Percentiles rank a stretch among this genome's conserved stretches.
Evolutionary conservation across 805 yeast species (phyloP).

Genomic region (Yamadazyma kitorensis): DNA sequence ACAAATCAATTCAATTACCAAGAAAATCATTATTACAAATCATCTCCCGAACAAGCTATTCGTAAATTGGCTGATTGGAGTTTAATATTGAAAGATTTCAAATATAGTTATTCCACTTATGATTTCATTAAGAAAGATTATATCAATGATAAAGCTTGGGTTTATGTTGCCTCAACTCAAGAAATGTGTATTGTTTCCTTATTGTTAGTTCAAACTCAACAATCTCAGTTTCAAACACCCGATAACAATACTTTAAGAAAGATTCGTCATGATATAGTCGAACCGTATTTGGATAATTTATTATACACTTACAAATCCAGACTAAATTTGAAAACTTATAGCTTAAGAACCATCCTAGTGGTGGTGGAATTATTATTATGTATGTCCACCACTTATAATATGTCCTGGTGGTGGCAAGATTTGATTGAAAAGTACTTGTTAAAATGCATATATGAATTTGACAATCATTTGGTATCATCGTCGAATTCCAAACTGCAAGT

Average conservation of each 20-base stretch:
- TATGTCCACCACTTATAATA: constrained; percentile 38
- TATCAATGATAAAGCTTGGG: constrained; percentile 75
- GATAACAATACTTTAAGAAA: constrained; percentile 43
- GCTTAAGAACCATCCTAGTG: constrained; percentile 63
- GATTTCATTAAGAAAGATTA: constrained; percentile 80
- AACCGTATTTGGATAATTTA: constrained; percentile 66
- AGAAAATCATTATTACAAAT: constrained; percentile 58
- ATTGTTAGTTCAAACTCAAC: constrained; percentile 55
- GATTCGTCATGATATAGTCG: constrained; percentile 51
- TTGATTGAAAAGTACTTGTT: constrained; percentile 42
- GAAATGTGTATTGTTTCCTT: constrained; percentile 81
- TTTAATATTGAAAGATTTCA: constrained; percentile 85
- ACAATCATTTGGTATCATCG: constrained; percentile 35
- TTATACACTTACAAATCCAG: constrained; percentile 74
- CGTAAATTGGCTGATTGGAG: constrained; percentile 91
- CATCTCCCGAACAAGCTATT: constrained; percentile 67
- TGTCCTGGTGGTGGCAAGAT: constrained; percentile 46
- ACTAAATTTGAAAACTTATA: constrained; percentile 64
- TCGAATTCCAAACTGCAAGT: constrained; percentile 42
- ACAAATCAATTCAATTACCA: constrained; percentile 40
- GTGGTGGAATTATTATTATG: constrained; percentile 68
- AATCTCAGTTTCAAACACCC: constrained; percentile 31
- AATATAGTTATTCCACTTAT: constrained; percentile 77
- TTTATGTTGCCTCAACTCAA: constrained; percentile 76
- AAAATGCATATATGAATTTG: constrained; percentile 45